Conservation (phyloP, 441 rosid species). For the Brassica hybrid region DNA sequence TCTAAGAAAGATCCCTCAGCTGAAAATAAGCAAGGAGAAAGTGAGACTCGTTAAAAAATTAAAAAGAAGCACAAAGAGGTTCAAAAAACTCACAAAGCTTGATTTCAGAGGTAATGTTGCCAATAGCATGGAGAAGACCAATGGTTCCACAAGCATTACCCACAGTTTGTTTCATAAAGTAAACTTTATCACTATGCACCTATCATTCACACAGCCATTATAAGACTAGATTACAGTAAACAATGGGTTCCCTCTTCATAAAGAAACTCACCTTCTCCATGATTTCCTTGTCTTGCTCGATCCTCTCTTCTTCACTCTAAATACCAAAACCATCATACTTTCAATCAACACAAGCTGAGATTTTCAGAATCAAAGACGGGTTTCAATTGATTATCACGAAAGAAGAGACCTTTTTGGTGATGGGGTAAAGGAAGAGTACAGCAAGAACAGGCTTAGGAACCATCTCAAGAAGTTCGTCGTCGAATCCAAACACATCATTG, state of each 20-base stretch:
- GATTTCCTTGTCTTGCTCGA: slow-evolving; percentile 63
- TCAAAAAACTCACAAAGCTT: slow-evolving; percentile 61
- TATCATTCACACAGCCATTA: slow-evolving; percentile 37
- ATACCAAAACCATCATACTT: slow-evolving; percentile 1
- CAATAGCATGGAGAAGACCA: slow-evolving; percentile 95
- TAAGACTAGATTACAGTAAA: neutral
- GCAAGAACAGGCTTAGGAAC: slow-evolving; percentile 93
- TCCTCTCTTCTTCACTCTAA: slow-evolving; percentile 86
- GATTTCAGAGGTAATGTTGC: slow-evolving; percentile 75
- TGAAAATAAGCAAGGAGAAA: slow-evolving; percentile 43
- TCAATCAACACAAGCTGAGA: slow-evolving; percentile 20
- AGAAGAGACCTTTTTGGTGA: slow-evolving; percentile 64
- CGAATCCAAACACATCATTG: slow-evolving; percentile 86
- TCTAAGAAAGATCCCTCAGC: slow-evolving; percentile 85
- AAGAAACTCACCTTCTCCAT: slow-evolving; percentile 52
- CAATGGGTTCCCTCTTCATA: neutral
- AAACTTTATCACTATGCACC: slow-evolving; percentile 71
- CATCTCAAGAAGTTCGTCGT: slow-evolving; percentile 83
- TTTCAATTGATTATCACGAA: neutral
- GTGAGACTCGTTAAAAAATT: neutral
- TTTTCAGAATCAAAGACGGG: neutral
- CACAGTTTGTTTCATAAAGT: slow-evolving; percentile 93
- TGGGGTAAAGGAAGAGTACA: slow-evolving; percentile 88
- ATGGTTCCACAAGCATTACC: slow-evolving; percentile 99
- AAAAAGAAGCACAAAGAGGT: slow-evolving; percentile 1